Evolutionary conservation across 2,329 filamentous ascomycete species (phyloP).

Genomic region (Venturia pyrina): DNA sequence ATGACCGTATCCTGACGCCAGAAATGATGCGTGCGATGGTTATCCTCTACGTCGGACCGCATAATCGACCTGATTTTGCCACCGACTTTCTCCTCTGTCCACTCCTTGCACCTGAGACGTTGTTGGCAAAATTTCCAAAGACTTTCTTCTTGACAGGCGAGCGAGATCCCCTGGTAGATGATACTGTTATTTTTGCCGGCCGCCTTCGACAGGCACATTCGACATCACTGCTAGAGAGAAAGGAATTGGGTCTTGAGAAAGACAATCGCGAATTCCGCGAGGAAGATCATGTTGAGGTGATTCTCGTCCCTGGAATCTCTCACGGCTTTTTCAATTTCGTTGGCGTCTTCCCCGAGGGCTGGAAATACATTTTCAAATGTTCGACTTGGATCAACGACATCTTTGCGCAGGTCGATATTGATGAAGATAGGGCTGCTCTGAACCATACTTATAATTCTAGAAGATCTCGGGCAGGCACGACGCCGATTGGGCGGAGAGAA

Average conservation of each 20-base stretch:
- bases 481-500: constrained; percentile 6
- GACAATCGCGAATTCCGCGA: constrained; percentile 49
- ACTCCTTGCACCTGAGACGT: constrained; percentile 72
- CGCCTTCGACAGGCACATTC: constrained; percentile 70
- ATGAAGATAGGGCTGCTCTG: not conserved
- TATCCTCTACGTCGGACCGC: constrained; percentile 88
- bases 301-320: constrained; percentile 76
- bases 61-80: constrained; percentile 85
- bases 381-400: constrained; percentile 73
- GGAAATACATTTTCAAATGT: constrained; percentile 74
- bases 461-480: constrained; percentile 18
- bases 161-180: constrained; percentile 88
- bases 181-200: constrained; percentile 93
- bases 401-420: constrained; percentile 35
- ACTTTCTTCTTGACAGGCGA: constrained; percentile 92
- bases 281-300: constrained; percentile 68
- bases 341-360: constrained; percentile 76
- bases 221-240: constrained; percentile 43
- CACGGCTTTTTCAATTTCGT: constrained; percentile 95
- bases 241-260: constrained; percentile 46
- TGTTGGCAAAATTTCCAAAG: constrained; percentile 83
- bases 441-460: not conserved
- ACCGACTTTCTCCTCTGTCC: constrained; percentile 87
- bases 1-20: constrained; percentile 85
- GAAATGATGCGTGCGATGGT: constrained; percentile 99